A percentile compares a stretch with the other conserved stretches of the same genome.
Evolutionary conservation across 306 rosid genomes (phyloP).

Genomic region (Malus sieversii): DNA sequence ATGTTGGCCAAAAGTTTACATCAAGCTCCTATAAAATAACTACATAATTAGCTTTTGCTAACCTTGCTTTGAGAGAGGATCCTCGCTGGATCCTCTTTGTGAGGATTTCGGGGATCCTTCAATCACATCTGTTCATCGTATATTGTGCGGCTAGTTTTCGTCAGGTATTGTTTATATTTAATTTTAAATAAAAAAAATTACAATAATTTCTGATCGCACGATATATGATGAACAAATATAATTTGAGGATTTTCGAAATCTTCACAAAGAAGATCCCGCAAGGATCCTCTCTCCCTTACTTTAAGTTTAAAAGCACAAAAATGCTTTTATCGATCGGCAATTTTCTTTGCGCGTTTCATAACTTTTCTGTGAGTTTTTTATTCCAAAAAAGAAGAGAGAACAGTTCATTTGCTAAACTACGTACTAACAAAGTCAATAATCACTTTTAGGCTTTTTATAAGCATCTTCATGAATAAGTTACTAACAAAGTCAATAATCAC

Average conservation of each 20-base stretch:
- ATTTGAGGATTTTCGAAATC: too few relatives aligned
- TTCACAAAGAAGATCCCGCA: too few relatives aligned
- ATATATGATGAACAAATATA: too few relatives aligned
- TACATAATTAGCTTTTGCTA: background rate
- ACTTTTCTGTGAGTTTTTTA: background rate
- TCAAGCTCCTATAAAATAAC: background rate
- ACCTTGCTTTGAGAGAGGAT: background rate
- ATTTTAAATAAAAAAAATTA: too few relatives aligned
- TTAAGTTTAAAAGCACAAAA: background rate
- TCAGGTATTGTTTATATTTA: too few relatives aligned
- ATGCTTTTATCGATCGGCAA: background rate
- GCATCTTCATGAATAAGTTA: too few relatives aligned
- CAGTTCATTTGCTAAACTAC: background rate
- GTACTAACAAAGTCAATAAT: too few relatives aligned
- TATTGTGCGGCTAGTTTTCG: fast-evolving
- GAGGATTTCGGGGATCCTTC: too few relatives aligned
- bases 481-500: too few relatives aligned
- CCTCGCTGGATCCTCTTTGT: too few relatives aligned
- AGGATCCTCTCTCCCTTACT: background rate
- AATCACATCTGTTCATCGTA: fast-evolving
- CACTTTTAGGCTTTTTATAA: background rate
- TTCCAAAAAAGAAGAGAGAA: background rate
- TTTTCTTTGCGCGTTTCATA: background rate
- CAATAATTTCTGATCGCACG: fast-evolving
- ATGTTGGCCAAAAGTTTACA: background rate